A percentile compares a stretch with the other conserved stretches of the same genome.
phyloP scores from a whole-genome alignment of 768 basidiomycete genomes.

The Daedaleopsis nitida region DNA sequence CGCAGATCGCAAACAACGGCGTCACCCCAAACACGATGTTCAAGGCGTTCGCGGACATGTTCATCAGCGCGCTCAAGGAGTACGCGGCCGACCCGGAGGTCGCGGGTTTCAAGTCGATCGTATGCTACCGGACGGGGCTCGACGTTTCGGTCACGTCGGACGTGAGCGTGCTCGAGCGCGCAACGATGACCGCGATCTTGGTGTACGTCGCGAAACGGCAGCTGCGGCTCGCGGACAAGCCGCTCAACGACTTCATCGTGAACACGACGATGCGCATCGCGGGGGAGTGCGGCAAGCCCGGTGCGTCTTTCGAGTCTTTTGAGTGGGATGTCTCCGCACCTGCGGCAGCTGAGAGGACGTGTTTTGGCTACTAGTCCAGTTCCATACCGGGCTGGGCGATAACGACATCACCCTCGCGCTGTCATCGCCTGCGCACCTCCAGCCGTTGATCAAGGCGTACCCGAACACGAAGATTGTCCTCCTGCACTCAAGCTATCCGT shows the following conservation, averaged over 20 bases:
- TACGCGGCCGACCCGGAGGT: conserved; percentile 50
- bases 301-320: conserved; percentile 35
- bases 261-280: conserved; percentile 55
- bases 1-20: conserved; percentile 7
- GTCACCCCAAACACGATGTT: conserved; percentile 14
- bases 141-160: conserved; percentile 39
- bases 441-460: conserved; percentile 65
- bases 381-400: conserved; percentile 83
- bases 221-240: conserved; percentile 60
- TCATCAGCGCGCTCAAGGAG: conserved; percentile 40
- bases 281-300: conserved; percentile 56
- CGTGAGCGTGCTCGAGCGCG: conserved; percentile 24
- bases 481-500: conserved; percentile 79
- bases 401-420: conserved; percentile 61
- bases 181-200: conserved; percentile 35
- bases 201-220: conserved; percentile 38
- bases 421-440: conserved; percentile 67
- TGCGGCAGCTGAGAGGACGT: background rate
- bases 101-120: conserved; percentile 73
- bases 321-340: background rate
- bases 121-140: conserved; percentile 78
- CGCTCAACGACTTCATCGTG: conserved; percentile 69
- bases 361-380: conserved; percentile 67
- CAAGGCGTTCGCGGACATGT: conserved; percentile 29
- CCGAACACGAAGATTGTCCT: conserved; percentile 65